A percentile compares a stretch with the other conserved stretches of the same genome.
phyloP scores from a whole-genome alignment of 768 basidiomycete species.

The Mycena galericulata region DNA sequence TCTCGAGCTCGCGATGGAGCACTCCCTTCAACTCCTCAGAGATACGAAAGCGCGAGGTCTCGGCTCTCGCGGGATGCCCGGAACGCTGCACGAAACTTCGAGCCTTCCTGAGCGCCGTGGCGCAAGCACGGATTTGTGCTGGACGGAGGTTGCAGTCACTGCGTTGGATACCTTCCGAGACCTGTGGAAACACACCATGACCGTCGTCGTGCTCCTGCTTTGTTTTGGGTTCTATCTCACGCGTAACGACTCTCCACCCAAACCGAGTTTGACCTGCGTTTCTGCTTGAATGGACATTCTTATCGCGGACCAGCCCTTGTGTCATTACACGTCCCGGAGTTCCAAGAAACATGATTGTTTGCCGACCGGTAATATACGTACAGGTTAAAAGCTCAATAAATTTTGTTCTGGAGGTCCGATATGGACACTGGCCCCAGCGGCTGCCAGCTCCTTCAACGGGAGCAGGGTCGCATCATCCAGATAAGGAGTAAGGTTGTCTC shows the following conservation, averaged over 20 bases:
- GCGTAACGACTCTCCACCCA: background rate
- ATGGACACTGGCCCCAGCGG: background rate
- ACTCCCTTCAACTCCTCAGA: conserved; percentile 1
- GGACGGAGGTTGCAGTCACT: conserved; percentile 2
- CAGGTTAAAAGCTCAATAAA: background rate
- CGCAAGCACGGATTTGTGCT: background rate
- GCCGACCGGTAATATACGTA: background rate
- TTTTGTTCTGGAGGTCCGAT: background rate
- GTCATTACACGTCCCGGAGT: too few species aligned
- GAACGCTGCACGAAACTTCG: background rate
- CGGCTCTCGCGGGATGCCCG: background rate
- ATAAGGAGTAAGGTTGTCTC: background rate
- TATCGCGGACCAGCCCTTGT: too few species aligned
- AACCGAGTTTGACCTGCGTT: background rate
- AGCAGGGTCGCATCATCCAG: background rate
- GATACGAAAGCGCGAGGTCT: background rate
- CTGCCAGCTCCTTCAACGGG: background rate
- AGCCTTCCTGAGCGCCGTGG: background rate
- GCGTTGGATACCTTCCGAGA: conserved; percentile 12
- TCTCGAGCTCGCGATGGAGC: background rate
- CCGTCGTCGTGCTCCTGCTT: background rate
- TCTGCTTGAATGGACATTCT: background rate
- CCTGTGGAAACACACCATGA: background rate
- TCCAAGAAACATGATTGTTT: too few species aligned
- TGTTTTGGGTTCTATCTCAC: background rate